Base-by-base conservation (phyloP, 2,329 filamentous ascomycete species). In the Fusarium guadeloupense region DNA sequence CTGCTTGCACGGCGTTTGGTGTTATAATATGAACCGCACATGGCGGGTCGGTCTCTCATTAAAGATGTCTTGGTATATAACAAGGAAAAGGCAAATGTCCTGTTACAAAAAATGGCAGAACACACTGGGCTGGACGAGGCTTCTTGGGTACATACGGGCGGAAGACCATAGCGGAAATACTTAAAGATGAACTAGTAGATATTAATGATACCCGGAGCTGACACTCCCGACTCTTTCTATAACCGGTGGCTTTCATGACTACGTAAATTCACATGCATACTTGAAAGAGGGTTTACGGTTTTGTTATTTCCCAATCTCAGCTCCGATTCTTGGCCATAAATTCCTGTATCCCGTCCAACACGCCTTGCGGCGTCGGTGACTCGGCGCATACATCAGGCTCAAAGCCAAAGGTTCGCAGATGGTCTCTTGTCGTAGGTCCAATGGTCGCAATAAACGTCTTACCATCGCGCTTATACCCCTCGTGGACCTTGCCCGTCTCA, bases 351-450 rank as follows among this genome's bases (percentile, higher is more conserved):
- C 84, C 92, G 38, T 86, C 79, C 63, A 85, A 81, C 2, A 98
- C 78, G 0, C 93, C 93, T 69, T 94, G 87, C 0, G 93, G 91
- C 72, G 86, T 96, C 2, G 95, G 95, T 69, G 83, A 89, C 69
- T 85, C 85, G 2, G 95, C 91, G 74, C 90, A 96, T n/a, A 91
- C 89, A 71, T 94, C 88, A 1, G 91, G 87, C 67, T 87, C 82
- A 62, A 88, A 89, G 1, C 78, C 84, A 72, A 92, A 92, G 2
- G 80, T 82, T 17, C 81, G 78, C 14, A 99, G 77, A 76, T 92
- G 88, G 66, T 93, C 87, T 61, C 89, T 83, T 10, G 95, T 99
- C 16, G 95, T 99, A 12, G 95, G 94, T 1, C 95, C 95, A 75
- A 99, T 99, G 0, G 93, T 96, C 13, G 89, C 92, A 58, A 98